Evolutionary conservation across 805 yeast species (phyloP).

Genomic region (Teunomyces cretensis): DNA sequence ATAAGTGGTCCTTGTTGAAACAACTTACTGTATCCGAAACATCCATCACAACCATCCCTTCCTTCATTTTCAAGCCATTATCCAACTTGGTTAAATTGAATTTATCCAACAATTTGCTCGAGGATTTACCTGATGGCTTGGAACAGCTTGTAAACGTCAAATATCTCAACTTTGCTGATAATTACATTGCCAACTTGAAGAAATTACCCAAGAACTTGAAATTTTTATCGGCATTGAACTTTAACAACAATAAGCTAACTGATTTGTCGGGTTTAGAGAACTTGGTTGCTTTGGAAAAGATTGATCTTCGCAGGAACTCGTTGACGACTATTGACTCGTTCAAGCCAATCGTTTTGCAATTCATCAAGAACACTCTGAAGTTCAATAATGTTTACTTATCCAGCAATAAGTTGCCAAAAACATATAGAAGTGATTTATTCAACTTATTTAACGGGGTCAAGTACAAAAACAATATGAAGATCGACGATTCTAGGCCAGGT

Average conservation of each 20-base stretch:
- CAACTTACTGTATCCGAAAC: constrained; percentile 43
- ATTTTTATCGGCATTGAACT: constrained; percentile 45
- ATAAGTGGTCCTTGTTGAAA: constrained; percentile 40
- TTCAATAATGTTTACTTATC: constrained; percentile 41
- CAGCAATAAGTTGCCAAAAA: constrained; percentile 46
- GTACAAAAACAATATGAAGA: constrained; percentile 46
- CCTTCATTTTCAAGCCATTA: constrained; percentile 39
- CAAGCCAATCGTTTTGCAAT: constrained; percentile 36
- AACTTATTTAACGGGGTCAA: constrained; percentile 55
- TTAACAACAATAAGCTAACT: constrained; percentile 48
- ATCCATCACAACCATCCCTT: constrained; percentile 35
- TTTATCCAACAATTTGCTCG: constrained; percentile 53
- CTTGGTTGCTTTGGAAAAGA: constrained; percentile 43
- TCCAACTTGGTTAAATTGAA: constrained; percentile 47
- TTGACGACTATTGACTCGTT: constrained; percentile 33
- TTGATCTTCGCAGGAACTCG: constrained; percentile 53
- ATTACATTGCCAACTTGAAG: constrained; percentile 33
- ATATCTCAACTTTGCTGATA: constrained; percentile 45
- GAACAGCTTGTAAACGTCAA: constrained; percentile 47
- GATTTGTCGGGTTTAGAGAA: constrained; percentile 47
- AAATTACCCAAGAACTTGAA: constrained; percentile 35
- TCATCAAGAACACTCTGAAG: constrained; percentile 26
- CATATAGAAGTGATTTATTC: constrained; percentile 52
- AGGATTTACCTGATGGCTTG: constrained; percentile 53
- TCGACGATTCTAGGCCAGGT: constrained; percentile 63